These are phyloP conservation scores for Ceratocystis huliohia DNA, from an alignment of 2,329 filamentous ascomycete species.

Conservation along the genomic window DNA sequence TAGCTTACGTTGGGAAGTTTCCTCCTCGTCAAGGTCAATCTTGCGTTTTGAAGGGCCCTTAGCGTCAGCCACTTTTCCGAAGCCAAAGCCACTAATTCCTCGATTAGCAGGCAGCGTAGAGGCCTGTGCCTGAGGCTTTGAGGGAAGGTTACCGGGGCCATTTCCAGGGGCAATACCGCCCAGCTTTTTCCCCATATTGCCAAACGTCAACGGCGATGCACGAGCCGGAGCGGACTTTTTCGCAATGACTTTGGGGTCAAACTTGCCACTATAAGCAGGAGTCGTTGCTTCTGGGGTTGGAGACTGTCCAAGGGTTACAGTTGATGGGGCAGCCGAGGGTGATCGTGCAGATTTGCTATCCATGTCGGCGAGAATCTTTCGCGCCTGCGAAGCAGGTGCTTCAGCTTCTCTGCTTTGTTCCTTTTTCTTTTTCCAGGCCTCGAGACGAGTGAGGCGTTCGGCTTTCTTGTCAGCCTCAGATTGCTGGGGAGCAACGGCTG, in stretches of 20 bases:
- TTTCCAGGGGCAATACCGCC: constrained; percentile 27
- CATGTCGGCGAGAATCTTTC: constrained; percentile 59
- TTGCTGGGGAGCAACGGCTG: constrained; percentile 35
- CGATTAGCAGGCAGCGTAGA: constrained; percentile 53
- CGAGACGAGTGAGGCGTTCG: constrained; percentile 66
- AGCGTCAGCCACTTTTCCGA: constrained; percentile 55
- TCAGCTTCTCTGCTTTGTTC: constrained; percentile 52
- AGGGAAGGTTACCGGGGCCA: constrained; percentile 1
- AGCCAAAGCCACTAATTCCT: constrained; percentile 68
- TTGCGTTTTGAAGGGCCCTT: constrained; percentile 58
- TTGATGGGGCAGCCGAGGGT: constrained; percentile 38
- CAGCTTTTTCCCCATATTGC: constrained; percentile 30
- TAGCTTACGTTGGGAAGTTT: constrained; percentile 73
- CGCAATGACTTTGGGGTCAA: constrained; percentile 45
- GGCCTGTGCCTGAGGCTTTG: constrained; percentile 28
- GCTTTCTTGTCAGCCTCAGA: constrained; percentile 65
- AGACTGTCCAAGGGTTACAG: constrained; percentile 32
- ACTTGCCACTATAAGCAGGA: constrained; percentile 59
- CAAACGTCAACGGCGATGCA: constrained; percentile 35
- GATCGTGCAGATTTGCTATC: constrained; percentile 50
- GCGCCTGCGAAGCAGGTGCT: constrained; percentile 54
- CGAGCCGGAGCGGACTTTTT: constrained; percentile 57
- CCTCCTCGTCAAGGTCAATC: constrained; percentile 77
- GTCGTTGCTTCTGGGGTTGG: constrained; percentile 30
- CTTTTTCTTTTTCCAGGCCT: constrained; percentile 87